Base-by-base conservation (phyloP, 2,329 filamentous ascomycete genomes). In the Cercospora sp. region DNA sequence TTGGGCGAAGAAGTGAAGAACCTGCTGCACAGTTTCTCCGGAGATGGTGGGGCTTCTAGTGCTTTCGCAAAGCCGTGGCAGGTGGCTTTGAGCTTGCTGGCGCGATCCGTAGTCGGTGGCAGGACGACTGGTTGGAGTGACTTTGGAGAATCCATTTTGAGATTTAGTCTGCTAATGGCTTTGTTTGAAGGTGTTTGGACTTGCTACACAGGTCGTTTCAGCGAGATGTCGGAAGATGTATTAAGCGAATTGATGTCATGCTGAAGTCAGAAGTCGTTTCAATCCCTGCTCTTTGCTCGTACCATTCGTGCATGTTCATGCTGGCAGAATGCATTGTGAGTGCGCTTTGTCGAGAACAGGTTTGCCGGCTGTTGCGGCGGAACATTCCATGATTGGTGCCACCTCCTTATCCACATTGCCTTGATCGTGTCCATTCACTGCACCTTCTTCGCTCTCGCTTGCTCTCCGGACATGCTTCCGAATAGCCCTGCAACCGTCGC, bases 401-500 rank as follows among this genome's bases (percentile, higher is more conserved):
- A 20, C 3, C 13, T 33, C 53, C 18, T 18, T 20, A 23, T 23
- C 45, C 13, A 13, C 18, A 40, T 23, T 23, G 45, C 45, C 18
- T 23, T 9, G 6, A 23, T 30, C 28, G 28, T 9, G 28, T 8
- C 28, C 28, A 30, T 30, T 30, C 7, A 30, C 36, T 62, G 20
- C 40, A 62, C 55, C 55, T 31, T 59, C 51, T 60, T 51, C 18
- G 33, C 42, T 26, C 31, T 63, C 28, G 40, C 58, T 31, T 16
- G 13, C 40, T 36, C 57, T 13, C 62, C 51, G 57, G 16, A 31
- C 13, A 65, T 20, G 40, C 13, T 64, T 31, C 69, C 70, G 66
- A 71, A 72, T 8, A 66, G 6, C 12, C 64, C 68, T 36, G 64
- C 18, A 13, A 72, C 26, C 18, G 69, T 70, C 16, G 55, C 60